Evolutionary conservation across 805 yeast species (phyloP), one percentile per base, ranked within the genome.

Genomic region (Lipomyces sp.): DNA sequence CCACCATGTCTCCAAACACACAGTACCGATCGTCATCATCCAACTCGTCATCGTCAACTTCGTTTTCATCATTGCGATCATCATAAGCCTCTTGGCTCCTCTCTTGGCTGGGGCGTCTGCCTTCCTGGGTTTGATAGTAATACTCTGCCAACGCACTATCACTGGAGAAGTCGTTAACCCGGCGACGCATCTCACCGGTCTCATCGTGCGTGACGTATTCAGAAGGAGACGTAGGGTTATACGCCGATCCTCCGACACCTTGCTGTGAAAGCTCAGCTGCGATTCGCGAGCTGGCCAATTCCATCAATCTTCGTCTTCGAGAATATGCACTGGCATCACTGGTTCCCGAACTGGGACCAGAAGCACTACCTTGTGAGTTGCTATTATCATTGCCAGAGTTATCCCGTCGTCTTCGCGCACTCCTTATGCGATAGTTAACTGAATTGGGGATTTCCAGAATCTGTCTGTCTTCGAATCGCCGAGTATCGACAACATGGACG

Each of bases 401-500:
- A 42, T 42, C 48, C n/a, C 48, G 48, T 42, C 48, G 15, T 42
- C 48, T 42, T 15, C 48, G 24, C 18, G n/a, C n/a, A 42, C 18
- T 42, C 48, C 48, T 42, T 18, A n/a, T 42, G 48, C 48, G 48
- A 42, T 42, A 42, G 54, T 51, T 51, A 29, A 51, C 34, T 4
- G 54, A 29, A 51, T 30, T 30, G n/a, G 78, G 77, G 29, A 76
- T 69, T 37, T 70, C 71, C 39, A 92, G 81, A 48, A 92, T 92
- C 75, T 90, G 94, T 74, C 90, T 94, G 71, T 89, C 87, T 65
- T 83, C 80, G 70, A 86, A 84, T 73, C 89, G 85, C 68, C 97
- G 84, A 33, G 92, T 83, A 75, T 93, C 97, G 34, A 93, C 80
- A 64, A 92, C 80, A 77, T 93, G 98, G 2, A 93, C 90, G 62